A percentile compares a stretch with the other conserved stretches of the same genome.
phyloP scores from a whole-genome alignment of 2,329 filamentous ascomycete genomes.

The Monosporascus sp. region DNA sequence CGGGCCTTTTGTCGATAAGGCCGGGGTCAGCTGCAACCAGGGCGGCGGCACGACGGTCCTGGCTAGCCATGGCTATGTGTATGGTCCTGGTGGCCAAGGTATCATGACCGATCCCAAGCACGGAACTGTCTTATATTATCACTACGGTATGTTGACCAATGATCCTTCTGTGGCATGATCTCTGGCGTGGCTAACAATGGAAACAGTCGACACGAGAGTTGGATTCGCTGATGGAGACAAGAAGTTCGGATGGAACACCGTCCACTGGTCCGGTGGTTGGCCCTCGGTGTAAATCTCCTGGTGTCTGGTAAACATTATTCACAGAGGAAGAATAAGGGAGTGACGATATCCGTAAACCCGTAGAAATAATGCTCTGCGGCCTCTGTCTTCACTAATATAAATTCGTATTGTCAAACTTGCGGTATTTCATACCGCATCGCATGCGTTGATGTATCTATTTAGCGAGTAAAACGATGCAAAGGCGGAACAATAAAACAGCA shows the following conservation, averaged over 20 bases:
- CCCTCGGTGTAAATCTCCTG: slow-evolving; percentile 28
- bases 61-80: slow-evolving; percentile 51
- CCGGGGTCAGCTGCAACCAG: slow-evolving; percentile 45
- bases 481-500: no score
- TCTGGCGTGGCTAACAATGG: neutral
- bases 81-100: slow-evolving; percentile 59
- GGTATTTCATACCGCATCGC: no score
- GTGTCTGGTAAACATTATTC: no score
- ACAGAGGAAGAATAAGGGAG: no score
- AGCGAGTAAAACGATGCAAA: no score
- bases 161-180: neutral
- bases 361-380: no score
- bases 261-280: slow-evolving; percentile 40
- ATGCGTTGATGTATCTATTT: no score
- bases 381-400: no score
- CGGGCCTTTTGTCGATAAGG: slow-evolving; percentile 52
- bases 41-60: slow-evolving; percentile 56
- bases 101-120: slow-evolving; percentile 44
- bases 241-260: slow-evolving; percentile 40
- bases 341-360: no score
- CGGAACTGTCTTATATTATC: slow-evolving; percentile 57
- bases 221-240: slow-evolving; percentile 44
- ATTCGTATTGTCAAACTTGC: no score
- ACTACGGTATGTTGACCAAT: slow-evolving; percentile 36
- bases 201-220: slow-evolving; percentile 42